Base-by-base conservation (phyloP, 2,329 filamentous ascomycete genomes). In the Aspergillus melleus region DNA sequence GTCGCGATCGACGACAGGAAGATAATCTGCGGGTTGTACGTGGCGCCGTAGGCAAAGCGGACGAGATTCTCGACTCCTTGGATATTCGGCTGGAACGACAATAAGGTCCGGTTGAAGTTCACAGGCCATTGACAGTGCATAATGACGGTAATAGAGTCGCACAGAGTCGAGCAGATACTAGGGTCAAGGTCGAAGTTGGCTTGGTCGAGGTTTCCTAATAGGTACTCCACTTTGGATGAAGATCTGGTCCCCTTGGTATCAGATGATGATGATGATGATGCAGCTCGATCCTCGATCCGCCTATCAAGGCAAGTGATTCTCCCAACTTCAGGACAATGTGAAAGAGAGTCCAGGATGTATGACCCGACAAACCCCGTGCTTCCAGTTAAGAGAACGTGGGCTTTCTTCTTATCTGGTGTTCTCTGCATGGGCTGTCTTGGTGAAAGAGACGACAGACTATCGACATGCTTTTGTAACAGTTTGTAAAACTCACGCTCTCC, bases 61-160 rank as follows among this genome's bases (percentile, higher is more conserved):
- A 57, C 49, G 5, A 62, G 47, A 12, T 59, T 59, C 6, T 19
- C 26, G 3, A 61, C 53, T 1, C 57, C 57, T 8, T 46, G 29
- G 30, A 62, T 57, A 5, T 62, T 42, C 6, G 60, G 36, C 47
- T 62, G 54, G 29, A 62, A 62, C 16, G 56, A 36, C 1, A 32
- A 10, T 4, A 62, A 44, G 1, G 57, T 57, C n/a, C 29, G 39
- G 32, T 57, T 52, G 60, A 62, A 62, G 20, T 53, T 58, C 3
- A 62, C 58, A 5, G 60, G 50, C 57, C 60, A 62, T 44, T 62
- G 60, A 46, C 57, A 60, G 49, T 62, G 60, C 24, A 60, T 24
- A 6, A 62, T 42, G 14, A 57, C 52, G 4, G 55, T 62, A 9
- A 60, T 52, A 12, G 53, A 55, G 1, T 26, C 36, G 9, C 49